Base-by-base conservation (phyloP, 1,284 basidiomycete species). In the Macrocybe sp. region DNA sequence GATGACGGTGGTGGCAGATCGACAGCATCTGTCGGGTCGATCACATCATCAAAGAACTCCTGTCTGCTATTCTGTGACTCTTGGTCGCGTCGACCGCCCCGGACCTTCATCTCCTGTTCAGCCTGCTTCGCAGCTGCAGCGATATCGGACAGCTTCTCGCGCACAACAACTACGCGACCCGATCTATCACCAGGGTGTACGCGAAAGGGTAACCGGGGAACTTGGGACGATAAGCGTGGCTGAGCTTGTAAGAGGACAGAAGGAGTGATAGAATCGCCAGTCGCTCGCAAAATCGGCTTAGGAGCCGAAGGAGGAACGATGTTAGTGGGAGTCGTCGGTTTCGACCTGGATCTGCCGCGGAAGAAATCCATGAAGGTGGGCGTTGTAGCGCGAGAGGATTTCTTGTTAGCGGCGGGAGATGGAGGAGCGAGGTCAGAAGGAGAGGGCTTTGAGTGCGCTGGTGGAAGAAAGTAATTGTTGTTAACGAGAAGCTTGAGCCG, bases 401-500 rank as follows among this genome's bases (percentile, higher is more conserved):
- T 72, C 56, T 76, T 81, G 14, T 67, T 56, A 46, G 66, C 58
- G 50, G 62, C 64, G 12, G 60, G 56, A 11, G 71, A 55, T 6
- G 64, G 45, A 0, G 67, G 61, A 9, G 77, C 73, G 50, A 87
- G 77, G 45, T 81, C 78, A 37, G 79, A 72, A 2, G 79, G 77
- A 7, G 76, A 78, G 2, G 88, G 88, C 59, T 91, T 91, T 36
- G 81, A 74, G 58, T 91, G 88, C 0, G 89, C 88, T 8, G 88
- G 89, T 4, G 88, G 88, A 36, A 91, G 78, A 60, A 87, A 91
- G 60, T 91, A 91, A 59, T 74, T 89, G 67, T 91, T 91, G 62
- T 84, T 86, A 47, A 91, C 81, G 38, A 91, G 77, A 44, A 91
- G 73, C 38, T 81, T 81, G 12, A 91, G 76, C 28, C 88, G 83